Evolutionary conservation across 192 early-diverging fungal species (phyloP).

Genomic region (Kickxella alabastrina): DNA sequence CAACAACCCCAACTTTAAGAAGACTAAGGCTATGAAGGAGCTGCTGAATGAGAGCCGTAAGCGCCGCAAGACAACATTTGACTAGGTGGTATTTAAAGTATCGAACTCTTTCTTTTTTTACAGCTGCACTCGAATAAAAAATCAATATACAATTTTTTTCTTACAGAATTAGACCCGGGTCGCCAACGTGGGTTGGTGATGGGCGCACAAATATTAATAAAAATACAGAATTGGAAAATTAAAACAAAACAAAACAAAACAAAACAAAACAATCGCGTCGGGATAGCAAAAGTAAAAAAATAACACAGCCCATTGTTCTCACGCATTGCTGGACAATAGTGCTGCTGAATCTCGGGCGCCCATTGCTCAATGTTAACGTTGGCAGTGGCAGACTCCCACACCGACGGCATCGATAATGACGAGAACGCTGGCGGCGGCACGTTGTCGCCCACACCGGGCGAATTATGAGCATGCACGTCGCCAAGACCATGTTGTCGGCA

Average conservation of each 20-base stretch:
- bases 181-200: no score
- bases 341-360: no score
- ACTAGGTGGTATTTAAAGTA: no score
- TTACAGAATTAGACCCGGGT: no score
- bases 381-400: slow-evolving; percentile 32
- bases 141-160: no score
- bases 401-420: slow-evolving; percentile 21
- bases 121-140: no score
- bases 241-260: not conserved
- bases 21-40: slow-evolving; percentile 51
- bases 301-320: not conserved
- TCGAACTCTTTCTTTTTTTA: no score
- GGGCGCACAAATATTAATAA: slow-evolving; percentile 4
- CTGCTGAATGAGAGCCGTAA: slow-evolving; percentile 43
- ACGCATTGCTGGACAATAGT: not conserved
- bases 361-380: no score
- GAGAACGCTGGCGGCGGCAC: slow-evolving; percentile 7
- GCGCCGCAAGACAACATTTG: slow-evolving; percentile 30
- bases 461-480: not conserved
- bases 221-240: not conserved
- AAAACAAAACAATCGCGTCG: not conserved
- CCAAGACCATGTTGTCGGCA: not conserved
- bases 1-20: slow-evolving; percentile 80
- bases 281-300: slow-evolving; percentile 2
- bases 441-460: not conserved